Evolutionary conservation across 108 stramenopile genomes (phyloP).

Genomic region (Chaetoceros tenuissimus): DNA sequence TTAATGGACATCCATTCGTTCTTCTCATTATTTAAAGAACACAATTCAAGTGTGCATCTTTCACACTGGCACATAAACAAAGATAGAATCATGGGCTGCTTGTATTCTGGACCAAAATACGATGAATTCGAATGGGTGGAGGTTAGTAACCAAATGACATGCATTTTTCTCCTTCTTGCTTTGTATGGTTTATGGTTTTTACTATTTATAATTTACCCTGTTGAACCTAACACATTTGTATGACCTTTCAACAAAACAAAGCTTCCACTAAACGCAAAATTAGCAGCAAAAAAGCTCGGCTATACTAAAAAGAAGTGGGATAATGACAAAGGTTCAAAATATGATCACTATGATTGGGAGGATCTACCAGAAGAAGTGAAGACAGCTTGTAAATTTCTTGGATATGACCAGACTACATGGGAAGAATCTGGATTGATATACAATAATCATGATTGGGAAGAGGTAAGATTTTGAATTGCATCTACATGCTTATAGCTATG

Average conservation of each 20-base stretch:
- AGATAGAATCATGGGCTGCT: background rate
- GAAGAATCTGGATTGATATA: conserved; percentile 3
- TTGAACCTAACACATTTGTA: background rate
- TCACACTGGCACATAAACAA: no score
- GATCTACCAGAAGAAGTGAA: conserved; percentile 16
- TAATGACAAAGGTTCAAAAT: background rate
- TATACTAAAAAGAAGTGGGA: conserved; percentile 4
- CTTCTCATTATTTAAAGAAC: no score
- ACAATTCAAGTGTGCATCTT: no score
- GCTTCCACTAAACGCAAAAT: background rate
- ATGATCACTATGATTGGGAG: conserved; percentile 26
- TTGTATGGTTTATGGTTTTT: no score
- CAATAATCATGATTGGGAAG: background rate
- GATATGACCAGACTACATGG: conserved; percentile 20
- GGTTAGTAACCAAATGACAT: background rate
- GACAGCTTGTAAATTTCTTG: conserved; percentile 17
- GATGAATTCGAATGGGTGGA: background rate
- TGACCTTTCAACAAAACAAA: background rate
- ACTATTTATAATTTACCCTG: no score
- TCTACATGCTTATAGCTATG: no score
- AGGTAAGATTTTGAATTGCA: background rate
- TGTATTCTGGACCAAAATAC: background rate
- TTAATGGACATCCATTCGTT: no score
- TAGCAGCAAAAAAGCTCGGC: conserved; percentile 1
- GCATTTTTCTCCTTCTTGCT: no score